phyloP scores from a whole-genome alignment of 2,329 filamentous ascomycete species.

The Ceratocystis alfenasii region DNA sequence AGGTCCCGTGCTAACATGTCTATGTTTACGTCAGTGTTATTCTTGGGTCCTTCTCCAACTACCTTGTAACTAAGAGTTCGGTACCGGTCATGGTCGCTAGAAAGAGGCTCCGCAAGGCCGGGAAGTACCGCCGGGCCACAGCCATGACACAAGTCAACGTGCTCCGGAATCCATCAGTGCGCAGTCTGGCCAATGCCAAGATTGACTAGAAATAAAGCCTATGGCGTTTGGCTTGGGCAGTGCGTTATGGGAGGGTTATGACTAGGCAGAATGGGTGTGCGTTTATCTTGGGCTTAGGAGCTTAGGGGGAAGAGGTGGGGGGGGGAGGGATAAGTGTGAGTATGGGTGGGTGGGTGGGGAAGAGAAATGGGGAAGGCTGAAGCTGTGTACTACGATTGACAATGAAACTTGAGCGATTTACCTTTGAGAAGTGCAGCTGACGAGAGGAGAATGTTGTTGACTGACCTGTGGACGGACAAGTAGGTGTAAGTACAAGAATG shows the following conservation, averaged over 20 bases:
- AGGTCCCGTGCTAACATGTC: slow-evolving; percentile 27
- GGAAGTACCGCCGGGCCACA: slow-evolving; percentile 57
- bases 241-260: neutral
- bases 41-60: slow-evolving; percentile 92
- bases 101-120: slow-evolving; percentile 78
- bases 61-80: slow-evolving; percentile 90
- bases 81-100: slow-evolving; percentile 96
- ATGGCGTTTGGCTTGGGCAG: neutral
- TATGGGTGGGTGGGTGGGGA: too few species aligned
- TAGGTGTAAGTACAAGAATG: neutral
- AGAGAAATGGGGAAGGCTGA: neutral
- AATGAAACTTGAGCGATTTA: slow-evolving; percentile 9
- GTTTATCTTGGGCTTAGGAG: neutral
- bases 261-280: neutral
- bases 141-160: slow-evolving; percentile 70
- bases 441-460: too few species aligned
- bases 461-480: too few species aligned
- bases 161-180: slow-evolving; percentile 55
- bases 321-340: neutral
- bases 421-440: neutral
- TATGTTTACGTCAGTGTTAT: slow-evolving; percentile 52
- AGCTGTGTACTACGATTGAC: slow-evolving; percentile 1
- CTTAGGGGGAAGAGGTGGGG: neutral
- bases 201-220: slow-evolving; percentile 46
- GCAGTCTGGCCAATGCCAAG: slow-evolving; percentile 58